These are phyloP conservation scores for Phytophthora foliorum DNA, from an alignment of 352 stramenopile species.

Conservation along the genomic window DNA sequence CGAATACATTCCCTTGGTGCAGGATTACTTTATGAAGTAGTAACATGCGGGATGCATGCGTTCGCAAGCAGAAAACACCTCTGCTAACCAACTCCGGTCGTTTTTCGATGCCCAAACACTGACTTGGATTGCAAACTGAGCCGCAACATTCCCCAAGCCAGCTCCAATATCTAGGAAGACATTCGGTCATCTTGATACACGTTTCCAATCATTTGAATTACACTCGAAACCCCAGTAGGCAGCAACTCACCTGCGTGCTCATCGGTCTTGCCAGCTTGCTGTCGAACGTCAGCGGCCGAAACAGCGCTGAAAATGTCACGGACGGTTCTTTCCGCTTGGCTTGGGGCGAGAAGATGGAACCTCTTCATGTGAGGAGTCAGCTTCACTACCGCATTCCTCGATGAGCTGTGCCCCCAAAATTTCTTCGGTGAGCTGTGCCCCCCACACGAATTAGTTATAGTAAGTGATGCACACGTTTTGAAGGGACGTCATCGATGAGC, in stretches of 20 bases:
- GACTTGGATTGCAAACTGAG: conserved; percentile 9
- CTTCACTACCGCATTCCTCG: conserved; percentile 1
- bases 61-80: background rate
- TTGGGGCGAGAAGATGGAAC: background rate
- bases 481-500: background rate
- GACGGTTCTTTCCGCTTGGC: conserved; percentile 6
- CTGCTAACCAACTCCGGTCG: background rate
- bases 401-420: background rate
- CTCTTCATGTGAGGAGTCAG: background rate
- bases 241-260: conserved; percentile 14
- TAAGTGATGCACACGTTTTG: conserved; percentile 8
- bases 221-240: background rate
- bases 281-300: conserved; percentile 6
- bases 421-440: conserved; percentile 1
- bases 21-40: conserved; percentile 19
- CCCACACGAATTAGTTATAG: background rate
- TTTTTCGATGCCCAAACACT: conserved; percentile 17
- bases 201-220: conserved; percentile 10
- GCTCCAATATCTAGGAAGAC: conserved; percentile 11
- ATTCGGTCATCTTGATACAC: conserved; percentile 5
- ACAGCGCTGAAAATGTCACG: conserved; percentile 12
- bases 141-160: conserved; percentile 7
- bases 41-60: background rate
- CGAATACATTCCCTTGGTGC: conserved; percentile 2
- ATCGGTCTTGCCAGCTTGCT: conserved; percentile 8